These are phyloP conservation scores for Lactifluus rugatus DNA, from an alignment of 768 basidiomycete species.

Conservation along the genomic window DNA sequence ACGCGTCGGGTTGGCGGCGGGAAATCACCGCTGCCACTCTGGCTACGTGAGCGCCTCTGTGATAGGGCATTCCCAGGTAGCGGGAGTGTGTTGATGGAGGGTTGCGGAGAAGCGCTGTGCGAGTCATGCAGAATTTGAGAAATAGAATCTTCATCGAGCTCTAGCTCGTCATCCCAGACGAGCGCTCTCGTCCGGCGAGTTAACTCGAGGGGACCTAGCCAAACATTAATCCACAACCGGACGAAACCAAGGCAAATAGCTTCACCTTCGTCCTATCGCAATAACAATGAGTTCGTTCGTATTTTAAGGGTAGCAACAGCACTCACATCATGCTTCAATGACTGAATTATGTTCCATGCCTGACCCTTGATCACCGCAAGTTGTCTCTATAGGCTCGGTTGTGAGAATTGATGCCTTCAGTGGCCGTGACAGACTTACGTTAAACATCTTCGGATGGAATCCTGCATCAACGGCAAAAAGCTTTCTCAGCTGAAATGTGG, in stretches of 20 bases:
- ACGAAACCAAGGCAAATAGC: background rate
- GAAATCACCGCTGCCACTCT: slow-evolving; percentile 54
- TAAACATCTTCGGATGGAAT: slow-evolving; percentile 87
- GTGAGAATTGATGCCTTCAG: background rate
- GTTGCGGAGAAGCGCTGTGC: slow-evolving; percentile 41
- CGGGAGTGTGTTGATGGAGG: slow-evolving; percentile 56
- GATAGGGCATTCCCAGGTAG: slow-evolving; percentile 41
- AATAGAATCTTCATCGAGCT: slow-evolving; percentile 34
- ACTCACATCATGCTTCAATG: slow-evolving; percentile 64
- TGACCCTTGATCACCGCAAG: slow-evolving; percentile 91
- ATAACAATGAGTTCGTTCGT: background rate
- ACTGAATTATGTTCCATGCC: slow-evolving; percentile 84
- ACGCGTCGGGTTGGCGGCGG: slow-evolving; percentile 60
- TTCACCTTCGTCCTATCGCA: slow-evolving; percentile 61
- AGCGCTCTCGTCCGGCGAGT: slow-evolving; percentile 74
- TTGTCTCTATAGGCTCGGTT: slow-evolving; percentile 51
- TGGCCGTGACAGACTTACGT: slow-evolving; percentile 33
- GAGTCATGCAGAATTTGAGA: slow-evolving; percentile 29
- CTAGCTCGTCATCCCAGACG: slow-evolving; percentile 83
- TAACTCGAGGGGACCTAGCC: slow-evolving; percentile 75
- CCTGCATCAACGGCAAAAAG: slow-evolving; percentile 76
- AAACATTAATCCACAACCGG: background rate
- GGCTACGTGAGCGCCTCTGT: slow-evolving; percentile 46
- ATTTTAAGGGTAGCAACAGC: background rate
- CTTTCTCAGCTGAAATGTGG: slow-evolving; percentile 64